Evolutionary conservation across 805 yeast genomes (phyloP), one percentile per base, ranked within the genome.

Genomic region (Yarrowia divulgata): DNA sequence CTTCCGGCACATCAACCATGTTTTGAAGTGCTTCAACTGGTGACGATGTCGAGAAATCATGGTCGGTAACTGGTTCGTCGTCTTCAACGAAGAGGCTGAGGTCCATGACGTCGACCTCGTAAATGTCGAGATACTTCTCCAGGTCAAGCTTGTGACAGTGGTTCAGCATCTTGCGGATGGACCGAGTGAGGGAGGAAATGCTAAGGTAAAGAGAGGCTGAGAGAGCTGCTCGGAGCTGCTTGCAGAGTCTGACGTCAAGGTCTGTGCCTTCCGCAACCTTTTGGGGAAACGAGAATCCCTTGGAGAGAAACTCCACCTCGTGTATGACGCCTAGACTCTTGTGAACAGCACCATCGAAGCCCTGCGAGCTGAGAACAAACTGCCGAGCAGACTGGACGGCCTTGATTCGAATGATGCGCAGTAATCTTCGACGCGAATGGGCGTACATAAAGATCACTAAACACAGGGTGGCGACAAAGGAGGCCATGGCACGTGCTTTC

Each of bases 61-160:
- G 32, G 34, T 60, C 66, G 6, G 52, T 1, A 13, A 8, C 12
- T 42, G 66, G 39, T n/a, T 43, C 50, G 10, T 66, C 69, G 8
- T 66, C 69, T 32, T 48, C 57, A 14, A 54, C 42, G 14, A 66
- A 66, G 6, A 66, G 62, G 34, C 52, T 43, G 18, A 66, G 52
- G 43, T 66, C 69, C 50, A 43, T 40, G 3, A 76, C 45, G 0
- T 77, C 73, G 8, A 84, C 72, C 14, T 77, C 81, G 73, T 84
- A 85, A 3, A 84, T 78, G 37, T 78, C 83, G 71, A 83, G 79
- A 70, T 81, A 85, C 69, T 81, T 79, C 48, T 78, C 77, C 39
- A 85, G 73, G 29, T 79, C 82, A 6, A 75, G 71, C 18, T 75
- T 73, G 60, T 79, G 73, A 29, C 81, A 74, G 66, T 74, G 70